Evolutionary conservation across 352 stramenopile genomes (phyloP).

Genomic region (Pythium coloratum): DNA sequence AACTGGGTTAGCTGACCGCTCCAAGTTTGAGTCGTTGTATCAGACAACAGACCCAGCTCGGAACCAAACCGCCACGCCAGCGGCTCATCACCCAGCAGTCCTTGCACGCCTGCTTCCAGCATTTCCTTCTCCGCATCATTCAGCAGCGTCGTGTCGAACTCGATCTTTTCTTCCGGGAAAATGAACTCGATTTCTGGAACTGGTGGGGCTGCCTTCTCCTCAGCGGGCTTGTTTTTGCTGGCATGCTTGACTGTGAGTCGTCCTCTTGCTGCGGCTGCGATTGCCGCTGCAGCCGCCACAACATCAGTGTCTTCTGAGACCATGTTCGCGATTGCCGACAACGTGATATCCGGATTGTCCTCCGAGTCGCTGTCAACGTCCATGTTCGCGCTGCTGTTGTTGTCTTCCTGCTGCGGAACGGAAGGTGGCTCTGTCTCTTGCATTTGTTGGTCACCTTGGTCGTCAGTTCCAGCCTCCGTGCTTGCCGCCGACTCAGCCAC

Average conservation of each 20-base stretch:
- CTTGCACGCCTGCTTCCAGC: conserved; percentile 65
- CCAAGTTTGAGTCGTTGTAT: conserved; percentile 70
- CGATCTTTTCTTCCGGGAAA: conserved; percentile 63
- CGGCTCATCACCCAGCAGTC: conserved; percentile 65
- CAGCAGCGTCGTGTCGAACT: conserved; percentile 65
- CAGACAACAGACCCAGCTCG: conserved; percentile 72
- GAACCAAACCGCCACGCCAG: conserved; percentile 66
- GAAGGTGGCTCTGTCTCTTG: conserved; percentile 31
- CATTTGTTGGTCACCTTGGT: conserved; percentile 25
- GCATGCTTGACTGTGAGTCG: conserved; percentile 46
- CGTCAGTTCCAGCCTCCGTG: conserved; percentile 15
- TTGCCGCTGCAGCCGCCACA: conserved; percentile 48
- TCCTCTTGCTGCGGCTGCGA: conserved; percentile 41
- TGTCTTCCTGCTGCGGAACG: conserved; percentile 24
- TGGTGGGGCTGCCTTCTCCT: conserved; percentile 11
- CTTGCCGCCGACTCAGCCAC: neutral
- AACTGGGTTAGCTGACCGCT: conserved; percentile 78
- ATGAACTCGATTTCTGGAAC: conserved; percentile 53
- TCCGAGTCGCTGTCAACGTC: conserved; percentile 83
- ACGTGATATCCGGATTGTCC: conserved; percentile 70
- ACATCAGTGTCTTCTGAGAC: conserved; percentile 79
- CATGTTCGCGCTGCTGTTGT: conserved; percentile 54
- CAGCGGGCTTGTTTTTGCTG: conserved; percentile 16
- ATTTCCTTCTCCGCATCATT: conserved; percentile 44
- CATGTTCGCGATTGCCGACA: conserved; percentile 87